Evolutionary conservation across 192 early-diverging fungal genomes (phyloP), one percentile per base, ranked within the genome.

Genomic region (Entophlyctis luteolus): DNA sequence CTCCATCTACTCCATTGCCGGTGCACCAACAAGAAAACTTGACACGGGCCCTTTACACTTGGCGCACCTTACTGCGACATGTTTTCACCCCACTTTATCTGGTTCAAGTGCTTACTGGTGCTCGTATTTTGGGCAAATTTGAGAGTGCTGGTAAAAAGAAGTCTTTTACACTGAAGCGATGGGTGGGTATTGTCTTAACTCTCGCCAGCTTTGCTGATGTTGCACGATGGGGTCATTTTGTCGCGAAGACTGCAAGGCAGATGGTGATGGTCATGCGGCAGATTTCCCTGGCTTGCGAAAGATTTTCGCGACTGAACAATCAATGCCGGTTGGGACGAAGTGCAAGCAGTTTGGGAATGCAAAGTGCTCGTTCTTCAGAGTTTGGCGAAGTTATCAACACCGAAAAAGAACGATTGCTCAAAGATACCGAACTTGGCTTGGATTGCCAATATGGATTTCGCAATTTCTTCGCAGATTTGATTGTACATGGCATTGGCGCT

Each of bases 21-120:
- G n/a, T n/a, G n/a, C n/a, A 58, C 34, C 18, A 0, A 6, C 25
- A 46, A 14, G 59, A 60, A 36, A 39, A 46, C 20, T 23, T 60
- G 6, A 2, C 59, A n/a, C 23, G 10, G 4, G 60, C 25, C 29
- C 32, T 63, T 4, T 33, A 4, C 8, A 50, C 60, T 28, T 63
- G 60, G 60, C 60, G 60, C 14, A 63, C 22, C n/a, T 27, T 63
- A 23, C 27, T 63, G 28, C 60, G 46, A 45, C 20, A 49, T 12
- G 27, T 63, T 46, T 48, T 49, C 32, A 4, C 33, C 10, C 48
- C 60, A 1, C 27, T n/a, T n/a, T n/a, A n/a, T n/a, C n/a, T n/a
- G n/a, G n/a, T n/a, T n/a, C n/a, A n/a, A n/a, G n/a, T n/a, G n/a
- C n/a, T n/a, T n/a, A n/a, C n/a, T n/a, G n/a, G n/a, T n/a, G n/a